Evolutionary conservation across 2,329 filamentous ascomycete species (phyloP).

Genomic region (Arthrobotrys megalospora): DNA sequence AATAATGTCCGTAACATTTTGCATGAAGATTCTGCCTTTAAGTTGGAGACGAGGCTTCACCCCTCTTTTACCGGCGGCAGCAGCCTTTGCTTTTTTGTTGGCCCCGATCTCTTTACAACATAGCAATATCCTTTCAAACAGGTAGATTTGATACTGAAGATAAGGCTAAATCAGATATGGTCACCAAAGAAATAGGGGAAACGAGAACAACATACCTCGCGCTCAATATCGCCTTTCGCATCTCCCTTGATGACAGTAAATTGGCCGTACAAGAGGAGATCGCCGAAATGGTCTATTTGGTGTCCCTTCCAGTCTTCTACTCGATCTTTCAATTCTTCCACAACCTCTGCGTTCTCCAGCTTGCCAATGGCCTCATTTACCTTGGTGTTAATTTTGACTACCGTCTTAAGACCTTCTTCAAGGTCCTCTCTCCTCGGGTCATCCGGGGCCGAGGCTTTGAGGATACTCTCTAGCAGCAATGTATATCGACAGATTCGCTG

Average conservation of each 20-base stretch:
- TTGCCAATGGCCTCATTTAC: conserved; percentile 93
- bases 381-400: conserved; percentile 83
- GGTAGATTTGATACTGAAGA: conserved; percentile 90
- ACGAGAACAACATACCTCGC: conserved; percentile 77
- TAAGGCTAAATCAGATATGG: conserved; percentile 48
- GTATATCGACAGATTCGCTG: conserved; percentile 96
- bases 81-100: conserved; percentile 83
- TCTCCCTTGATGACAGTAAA: conserved; percentile 89
- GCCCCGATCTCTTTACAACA: conserved; percentile 96
- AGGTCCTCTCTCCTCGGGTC: conserved; percentile 81
- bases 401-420: conserved; percentile 81
- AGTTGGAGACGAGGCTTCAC: conserved; percentile 88
- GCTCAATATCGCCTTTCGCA: conserved; percentile 88
- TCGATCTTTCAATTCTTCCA: conserved; percentile 83
- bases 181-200: conserved; percentile 28
- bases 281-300: conserved; percentile 89
- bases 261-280: conserved; percentile 87
- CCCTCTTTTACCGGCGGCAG: conserved; percentile 72
- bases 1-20: conserved; percentile 95
- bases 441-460: conserved; percentile 84
- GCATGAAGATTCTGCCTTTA: conserved; percentile 98
- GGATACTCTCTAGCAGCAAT: conserved; percentile 83
- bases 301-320: conserved; percentile 99
- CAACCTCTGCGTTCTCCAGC: conserved; percentile 85
- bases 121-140: conserved; percentile 94